Conservation (phyloP, 345 rosid species). For the Limnanthes douglasii region DNA sequence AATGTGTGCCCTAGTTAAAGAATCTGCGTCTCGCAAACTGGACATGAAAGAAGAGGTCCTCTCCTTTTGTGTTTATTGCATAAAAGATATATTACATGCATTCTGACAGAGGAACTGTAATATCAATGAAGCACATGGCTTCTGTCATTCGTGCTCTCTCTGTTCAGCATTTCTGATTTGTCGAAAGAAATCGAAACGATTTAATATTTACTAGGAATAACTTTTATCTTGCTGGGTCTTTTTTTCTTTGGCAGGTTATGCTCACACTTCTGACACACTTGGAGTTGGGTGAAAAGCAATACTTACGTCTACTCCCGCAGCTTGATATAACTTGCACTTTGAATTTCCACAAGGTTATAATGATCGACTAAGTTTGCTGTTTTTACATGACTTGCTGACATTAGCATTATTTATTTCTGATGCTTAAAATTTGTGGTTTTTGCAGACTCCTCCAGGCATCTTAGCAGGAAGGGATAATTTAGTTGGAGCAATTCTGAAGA, state of each 20-base stretch:
- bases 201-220: not conserved
- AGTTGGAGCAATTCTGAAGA: conserved; percentile 63
- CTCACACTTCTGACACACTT: conserved; percentile 73
- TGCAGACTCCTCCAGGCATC: conserved; percentile 64
- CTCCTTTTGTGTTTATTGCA: conserved; percentile 6
- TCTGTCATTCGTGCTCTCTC: not conserved
- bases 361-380: conserved; percentile 5
- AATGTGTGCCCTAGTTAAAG: conserved; percentile 50
- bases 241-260: conserved; percentile 57
- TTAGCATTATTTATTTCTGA: conserved; percentile 4
- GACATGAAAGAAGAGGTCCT: conserved; percentile 94
- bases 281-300: conserved; percentile 81
- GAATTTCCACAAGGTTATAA: conserved; percentile 81
- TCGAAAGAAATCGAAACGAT: conserved; percentile 3
- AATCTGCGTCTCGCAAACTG: conserved; percentile 58
- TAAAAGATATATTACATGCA: not conserved
- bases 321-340: conserved; percentile 57
- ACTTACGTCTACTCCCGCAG: conserved; percentile 65
- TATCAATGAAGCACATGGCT: conserved; percentile 1
- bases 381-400: conserved; percentile 1
- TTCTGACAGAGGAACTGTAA: not conserved
- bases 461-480: conserved; percentile 51
- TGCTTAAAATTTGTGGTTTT: conserved; percentile 14
- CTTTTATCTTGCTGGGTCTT: conserved; percentile 1
- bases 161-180: conserved; percentile 3